These are phyloP conservation scores for Chaetomium cochliodes DNA, from an alignment of 495 filamentous ascomycete genomes.

Conservation along the genomic window DNA sequence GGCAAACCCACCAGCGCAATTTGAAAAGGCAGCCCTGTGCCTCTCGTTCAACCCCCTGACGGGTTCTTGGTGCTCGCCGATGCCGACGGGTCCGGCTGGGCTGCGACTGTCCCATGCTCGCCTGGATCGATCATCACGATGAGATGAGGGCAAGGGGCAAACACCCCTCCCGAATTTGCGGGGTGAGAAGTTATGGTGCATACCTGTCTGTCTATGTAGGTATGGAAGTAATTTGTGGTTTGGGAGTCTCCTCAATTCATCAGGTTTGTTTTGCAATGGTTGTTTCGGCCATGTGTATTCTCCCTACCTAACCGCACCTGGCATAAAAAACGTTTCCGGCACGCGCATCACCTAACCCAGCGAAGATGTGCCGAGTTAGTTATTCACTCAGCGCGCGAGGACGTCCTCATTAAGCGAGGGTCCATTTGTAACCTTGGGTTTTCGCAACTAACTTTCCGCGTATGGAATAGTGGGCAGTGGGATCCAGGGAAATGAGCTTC, in stretches of 20 bases:
- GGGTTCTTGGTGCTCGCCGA: slow-evolving; percentile 4
- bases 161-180: not conserved
- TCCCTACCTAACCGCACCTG: not conserved
- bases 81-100: slow-evolving; percentile 21
- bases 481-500: slow-evolving; percentile 17
- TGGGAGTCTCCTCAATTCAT: not conserved
- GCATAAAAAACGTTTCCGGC: not conserved
- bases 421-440: not conserved
- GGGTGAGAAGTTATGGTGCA: not conserved
- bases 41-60: slow-evolving; percentile 1
- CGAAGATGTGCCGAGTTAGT: not conserved
- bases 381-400: not conserved
- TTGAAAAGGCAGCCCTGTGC: slow-evolving; percentile 17
- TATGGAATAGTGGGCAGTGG: not conserved
- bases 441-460: not conserved
- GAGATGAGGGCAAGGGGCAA: not conserved
- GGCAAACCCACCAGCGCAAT: slow-evolving; percentile 14
- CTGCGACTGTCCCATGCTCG: slow-evolving; percentile 6
- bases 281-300: too few relatives aligned
- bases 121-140: not conserved
- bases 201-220: too few relatives aligned
- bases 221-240: too few relatives aligned
- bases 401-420: not conserved
- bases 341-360: not conserved
- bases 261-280: not conserved